Evolutionary conservation across 768 basidiomycete species (phyloP).

Genomic region (Suillus cothurnatus): DNA sequence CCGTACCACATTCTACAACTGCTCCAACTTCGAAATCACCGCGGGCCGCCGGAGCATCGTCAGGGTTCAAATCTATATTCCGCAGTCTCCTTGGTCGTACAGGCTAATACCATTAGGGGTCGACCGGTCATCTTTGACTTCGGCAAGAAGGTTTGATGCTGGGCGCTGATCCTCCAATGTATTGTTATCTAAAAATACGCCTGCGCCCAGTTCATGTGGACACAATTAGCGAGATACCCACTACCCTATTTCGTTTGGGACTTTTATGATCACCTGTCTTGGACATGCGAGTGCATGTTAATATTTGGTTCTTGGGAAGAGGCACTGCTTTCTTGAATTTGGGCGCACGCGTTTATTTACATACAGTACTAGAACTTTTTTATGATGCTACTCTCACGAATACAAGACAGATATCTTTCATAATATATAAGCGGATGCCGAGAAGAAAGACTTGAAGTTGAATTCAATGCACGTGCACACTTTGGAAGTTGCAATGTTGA

Average conservation of each 20-base stretch:
- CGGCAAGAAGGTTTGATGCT: neutral
- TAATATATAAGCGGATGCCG: neutral
- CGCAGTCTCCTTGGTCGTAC: neutral
- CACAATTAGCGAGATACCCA: neutral
- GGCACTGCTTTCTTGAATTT: neutral
- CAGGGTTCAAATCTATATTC: slow-evolving; percentile 1
- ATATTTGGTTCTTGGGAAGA: neutral
- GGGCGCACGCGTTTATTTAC: neutral
- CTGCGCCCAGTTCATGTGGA: neutral
- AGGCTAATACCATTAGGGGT: neutral
- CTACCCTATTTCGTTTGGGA: neutral
- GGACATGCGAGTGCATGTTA: neutral
- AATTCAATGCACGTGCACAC: neutral
- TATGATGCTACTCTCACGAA: neutral
- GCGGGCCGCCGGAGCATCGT: neutral
- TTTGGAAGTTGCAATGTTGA: neutral
- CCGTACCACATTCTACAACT: neutral
- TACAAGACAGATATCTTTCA: neutral
- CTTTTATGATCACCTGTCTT: neutral
- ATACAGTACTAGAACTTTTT: slow-evolving; percentile 1
- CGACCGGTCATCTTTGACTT: neutral
- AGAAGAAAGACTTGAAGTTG: neutral
- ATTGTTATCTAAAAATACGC: neutral
- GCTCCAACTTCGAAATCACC: neutral
- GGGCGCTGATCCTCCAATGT: neutral